Base-by-base conservation (phyloP, 2,329 filamentous ascomycete species). In the Neurospora sp. region DNA sequence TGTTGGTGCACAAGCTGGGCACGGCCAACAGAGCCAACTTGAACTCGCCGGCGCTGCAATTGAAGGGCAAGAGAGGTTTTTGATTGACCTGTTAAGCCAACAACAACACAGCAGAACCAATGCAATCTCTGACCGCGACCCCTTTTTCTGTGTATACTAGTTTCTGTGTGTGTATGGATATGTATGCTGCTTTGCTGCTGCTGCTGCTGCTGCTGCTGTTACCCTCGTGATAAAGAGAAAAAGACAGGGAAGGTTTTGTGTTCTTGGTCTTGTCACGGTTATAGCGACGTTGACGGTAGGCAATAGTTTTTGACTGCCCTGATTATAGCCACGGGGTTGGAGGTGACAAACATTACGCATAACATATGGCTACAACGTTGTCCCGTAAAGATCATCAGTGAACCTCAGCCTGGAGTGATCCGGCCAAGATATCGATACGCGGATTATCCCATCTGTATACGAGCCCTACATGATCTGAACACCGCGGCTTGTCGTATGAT, bases 1-100 rank as follows among this genome's bases (percentile, higher is more conserved):
- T 86, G 74, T 81, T 84, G 73, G 82, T 96, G 70, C 96, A 99
- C 82, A 96, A 93, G 86, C 81, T 90, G 75, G 93, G 88, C 72
- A 93, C 94, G 42, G 86, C 88, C 38, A 87, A 91, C 36, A 87
- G 96, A 81, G 90, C 91, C 40, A 98, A 97, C 77, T 75, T 90
- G 76, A 80, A 75, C 40, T 81, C 82, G 73, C 76, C 79, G 10
- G 78, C 75, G 67, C 71, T 75, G 40, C 80, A 78, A 76, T 81
- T 78, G 77, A 81, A 73, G 74, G 70, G 72, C 66, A 69, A 67
- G 46, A 67, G 46, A 52, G 43, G 40, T 28, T 33, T 33, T 52
- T 52, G 46, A 28, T 52, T 23, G 19, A 13, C 46, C 23, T 28
- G 46, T 52, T 52, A 28, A 52, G 46, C n/a, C 17, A 46, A 28